Evolutionary conservation across 2,329 filamentous ascomycete genomes (phyloP), one percentile per base, ranked within the genome.

Genomic region (Metarhizium rileyi): DNA sequence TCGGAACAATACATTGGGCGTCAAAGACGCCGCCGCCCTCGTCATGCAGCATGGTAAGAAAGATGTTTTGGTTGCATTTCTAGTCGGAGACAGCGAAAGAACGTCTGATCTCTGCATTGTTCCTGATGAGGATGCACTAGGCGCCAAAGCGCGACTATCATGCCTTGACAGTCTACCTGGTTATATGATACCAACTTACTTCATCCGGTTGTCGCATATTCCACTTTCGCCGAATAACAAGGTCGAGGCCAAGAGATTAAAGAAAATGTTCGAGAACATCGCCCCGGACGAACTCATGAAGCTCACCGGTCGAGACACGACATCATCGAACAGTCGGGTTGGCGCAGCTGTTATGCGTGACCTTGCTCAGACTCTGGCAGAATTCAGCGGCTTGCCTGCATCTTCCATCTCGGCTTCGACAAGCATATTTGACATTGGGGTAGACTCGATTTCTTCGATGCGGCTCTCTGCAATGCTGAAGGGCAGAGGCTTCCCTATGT

Each of bases 121-220:
- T 9, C 26, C 54, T 3, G 66, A 68, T 25, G 55, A 62, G 3
- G 63, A 68, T 10, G 57, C 61, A 0, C 58, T 83, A 3, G 66
- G 75, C 7, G 63, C 60, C 0, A 63, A 63, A 3, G 77, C 82
- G 5, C 75, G 75, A 55, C 70, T 76, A 23, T 77, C 80, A n/a
- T 95, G 90, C 57, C 77, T 78, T 30, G 70, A 77, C 2, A 80
- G 73, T 22, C 74, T 96, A 3, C 87, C 90, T 0, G 78, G 76
- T 0, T 96, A 96, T 63, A 96, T 96, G 90, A 79, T 96, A 2
- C 91, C 90, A 1, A 90, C 88, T 0, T 87, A 93, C 59, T 81
- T 94, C 51, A 70, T 95, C 23, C 78, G 77, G 3, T 68, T 95
- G 7, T 76, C 81, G 0, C 74, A 70, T 7, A 81, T 96, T 48